A percentile compares a stretch with the other conserved stretches of the same genome.
These are phyloP conservation scores for Bertia moriformis DNA, from an alignment of 2,329 filamentous ascomycete genomes.

Conservation along the genomic window DNA sequence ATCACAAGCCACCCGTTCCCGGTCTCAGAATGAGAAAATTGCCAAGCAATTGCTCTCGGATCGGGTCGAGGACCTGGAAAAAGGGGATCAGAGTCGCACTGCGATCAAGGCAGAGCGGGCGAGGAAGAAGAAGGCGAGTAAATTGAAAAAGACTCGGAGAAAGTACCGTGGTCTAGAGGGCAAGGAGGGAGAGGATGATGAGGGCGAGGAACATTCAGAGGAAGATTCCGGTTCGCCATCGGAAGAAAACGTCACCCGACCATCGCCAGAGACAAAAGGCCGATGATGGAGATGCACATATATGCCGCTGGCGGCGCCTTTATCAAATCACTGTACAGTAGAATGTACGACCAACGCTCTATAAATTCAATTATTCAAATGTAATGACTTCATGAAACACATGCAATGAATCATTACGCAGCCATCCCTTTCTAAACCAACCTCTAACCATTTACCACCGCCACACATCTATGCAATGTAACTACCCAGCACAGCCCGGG, in stretches of 20 bases:
- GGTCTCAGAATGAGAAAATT: conserved; percentile 53
- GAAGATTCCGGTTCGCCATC: neutral
- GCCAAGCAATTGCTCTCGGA: conserved; percentile 48
- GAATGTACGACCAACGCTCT: too few species aligned
- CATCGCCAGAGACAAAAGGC: too few species aligned
- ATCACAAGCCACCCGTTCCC: conserved; percentile 54
- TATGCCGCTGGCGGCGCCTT: too few species aligned
- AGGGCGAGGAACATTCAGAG: neutral
- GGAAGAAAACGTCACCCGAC: too few species aligned
- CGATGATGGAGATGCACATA: too few species aligned
- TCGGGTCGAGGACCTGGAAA: conserved; percentile 39
- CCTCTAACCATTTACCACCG: too few species aligned
- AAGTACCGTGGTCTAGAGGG: conserved; percentile 34
- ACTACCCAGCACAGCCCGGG: conserved; percentile 25
- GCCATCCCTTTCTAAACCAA: too few species aligned
- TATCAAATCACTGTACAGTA: too few species aligned
- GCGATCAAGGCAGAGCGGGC: conserved; percentile 30
- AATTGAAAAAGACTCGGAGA: conserved; percentile 44
- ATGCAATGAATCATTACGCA: too few species aligned
- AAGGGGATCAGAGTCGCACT: conserved; percentile 36
- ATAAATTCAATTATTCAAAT: too few species aligned
- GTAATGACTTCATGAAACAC: too few species aligned
- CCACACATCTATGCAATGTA: conserved; percentile 22
- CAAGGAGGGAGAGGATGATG: conserved; percentile 8
- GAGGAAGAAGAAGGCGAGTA: conserved; percentile 43